Base-by-base conservation (phyloP, 2,329 filamentous ascomycete genomes). In the Grosmannia clavigera region DNA sequence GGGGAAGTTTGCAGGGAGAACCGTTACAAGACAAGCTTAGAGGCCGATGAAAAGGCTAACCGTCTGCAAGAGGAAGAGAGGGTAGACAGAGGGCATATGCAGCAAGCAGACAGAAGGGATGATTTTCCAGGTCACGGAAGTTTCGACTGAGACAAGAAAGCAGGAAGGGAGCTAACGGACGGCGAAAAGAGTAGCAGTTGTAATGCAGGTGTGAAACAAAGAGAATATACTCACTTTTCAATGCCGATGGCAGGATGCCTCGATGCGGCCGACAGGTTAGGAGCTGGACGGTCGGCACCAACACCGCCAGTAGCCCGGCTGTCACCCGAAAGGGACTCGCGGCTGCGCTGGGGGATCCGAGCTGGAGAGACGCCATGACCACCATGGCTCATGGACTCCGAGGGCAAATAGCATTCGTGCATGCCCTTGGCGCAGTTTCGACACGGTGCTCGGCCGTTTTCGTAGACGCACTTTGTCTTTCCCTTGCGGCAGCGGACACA, bases 401-500 rank as follows among this genome's bases (percentile, higher is more conserved):
- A 83, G 48, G 81, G 81, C 25, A 84, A 72, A 69, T 83, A 84
- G 72, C 81, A 84, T 60, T 83, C 80, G 70, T 84, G 81, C 78
- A 83, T 79, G 62, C 81, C 81, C 70, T 84, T 84, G 55, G 80
- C 79, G 71, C 81, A 84, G 71, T 84, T 84, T 69, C 81, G 81
- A 74, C 81, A 84, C 14, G 81, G 81, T n/a, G 80, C 78, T 68
- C 80, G 76, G 58, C 80, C 81, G 66, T 81, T 83, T 64, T 83
- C 81, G 72, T 84, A 84, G 66, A 83, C 81, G 64, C 81, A 84
- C 67, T 83, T 83, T 58, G 81, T 84, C 71, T 84, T 84, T 72
- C 81, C 81, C 68, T 83, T 84, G 69, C 81, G 80, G 71, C 81
- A 84, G 70, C 81, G 80, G 65, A 83, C 81, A 65, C 81, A 84